Base-by-base conservation (phyloP, 2,329 filamentous ascomycete species). In the Onygena corvina region DNA sequence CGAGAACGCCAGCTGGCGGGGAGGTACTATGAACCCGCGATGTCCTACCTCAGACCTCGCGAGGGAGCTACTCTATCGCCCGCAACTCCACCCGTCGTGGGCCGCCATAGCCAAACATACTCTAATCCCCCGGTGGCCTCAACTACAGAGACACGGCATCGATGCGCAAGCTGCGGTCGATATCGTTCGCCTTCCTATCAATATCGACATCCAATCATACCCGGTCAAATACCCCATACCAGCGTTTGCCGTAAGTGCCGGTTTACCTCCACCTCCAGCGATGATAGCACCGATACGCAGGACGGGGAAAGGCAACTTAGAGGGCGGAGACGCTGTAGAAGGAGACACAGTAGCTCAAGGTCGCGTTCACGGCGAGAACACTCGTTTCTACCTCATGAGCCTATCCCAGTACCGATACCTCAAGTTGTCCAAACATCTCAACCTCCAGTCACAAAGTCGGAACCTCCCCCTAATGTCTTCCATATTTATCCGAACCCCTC, bases 111-210 rank as follows among this genome's bases (percentile, higher is more conserved):
- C 16, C 46, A 27, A 20, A 27, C 20, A 4, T 46, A 46, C 18
- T 23, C 25, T n/a, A 33, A 14, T 20, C 9, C 5, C 2, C 27
- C 20, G 14, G 34, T 16, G 12, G 21, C 16, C 18, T n/a, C 12
- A 27, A n/a, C 48, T 14, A 6, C 35, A 12, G 53, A 53, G 38
- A 38, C 46, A n/a, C 49, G 40, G 23, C 48, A 52, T 51, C 29
- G 46, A 38, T 54, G 53, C 35, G 34, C 35, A 14, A 16, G 47
- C 8, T 54, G 53, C 42, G 53, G 53, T 27, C 48, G 51, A 29
- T 53, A 51, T 33, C 49, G 51, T 8, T 53, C 51, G 4, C 46
- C 50, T 14, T 49, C 53, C 1, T 54, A 51, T 31, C 50, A 51
- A 5, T 38, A 46, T 30, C 48, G 47, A 14, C 48, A 50, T 44